Base-by-base conservation (phyloP, 1,284 basidiomycete genomes). In the Ceratobasidium sp. region DNA sequence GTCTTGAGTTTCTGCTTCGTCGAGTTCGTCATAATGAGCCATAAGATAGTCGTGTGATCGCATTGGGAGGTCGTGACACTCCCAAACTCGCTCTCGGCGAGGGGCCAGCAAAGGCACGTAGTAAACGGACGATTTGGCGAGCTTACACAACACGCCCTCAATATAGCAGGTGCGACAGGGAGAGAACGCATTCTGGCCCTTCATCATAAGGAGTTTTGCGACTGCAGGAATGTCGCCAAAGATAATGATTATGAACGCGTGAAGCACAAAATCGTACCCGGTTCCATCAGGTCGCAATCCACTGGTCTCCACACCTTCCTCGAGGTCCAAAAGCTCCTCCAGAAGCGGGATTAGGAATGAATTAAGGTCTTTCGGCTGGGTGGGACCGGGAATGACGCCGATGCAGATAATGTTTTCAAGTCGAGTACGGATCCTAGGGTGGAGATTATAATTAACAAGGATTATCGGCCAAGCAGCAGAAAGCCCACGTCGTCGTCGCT, bases 121-220 rank as follows among this genome's bases (percentile, higher is more conserved):
- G 58, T 77, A 76, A 6, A 29, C 29, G 3, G 38, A 29, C 2
- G n/a, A 13, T 0, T 77, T 74, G 0, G 60, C 76, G 0, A n/a
- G 34, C 4, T 45, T 53, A 43, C 22, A 40, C 5, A 56, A 73
- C 0, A 84, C 31, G 42, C 73, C 78, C 42, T 72, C 69, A 34
- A 79, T 77, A 20, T 73, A 62, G 69, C 79, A 80, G n/a, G 73
- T 71, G 20, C 75, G 73, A 69, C 79, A 80, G 4, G 77, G 77
- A n/a, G 29, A 72, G 35, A 74, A 72, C 0, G 65, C 73, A 70
- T 77, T 79, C 40, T 78, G 76, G 0, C 78, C 78, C 69, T 78
- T 79, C 38, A 78, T 72, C n/a, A 69, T 65, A 22, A 79, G 47
- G 1, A 75, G 55, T 50, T 76, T 75, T 49, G 76, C 73, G 42